Conservation (phyloP, 768 basidiomycete genomes). For the Pulveroboletus sp. region DNA sequence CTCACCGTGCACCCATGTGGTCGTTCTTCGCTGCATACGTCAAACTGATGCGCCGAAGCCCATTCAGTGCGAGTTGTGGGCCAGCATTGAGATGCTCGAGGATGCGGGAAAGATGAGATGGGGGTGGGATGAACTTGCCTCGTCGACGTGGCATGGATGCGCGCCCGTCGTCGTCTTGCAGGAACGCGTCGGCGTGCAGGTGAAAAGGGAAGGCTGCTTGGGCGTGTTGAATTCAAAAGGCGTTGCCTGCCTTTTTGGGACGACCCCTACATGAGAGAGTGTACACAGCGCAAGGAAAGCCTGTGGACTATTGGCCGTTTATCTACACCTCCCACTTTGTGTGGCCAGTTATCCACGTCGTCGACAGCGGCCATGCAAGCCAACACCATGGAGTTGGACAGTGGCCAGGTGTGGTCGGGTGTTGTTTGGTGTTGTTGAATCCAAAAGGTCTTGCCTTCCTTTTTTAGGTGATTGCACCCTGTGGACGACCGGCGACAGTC, state of each 20-base stretch:
- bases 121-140: constrained; percentile 36
- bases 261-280: too few species aligned
- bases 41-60: constrained; percentile 50
- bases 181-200: too few species aligned
- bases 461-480: background rate
- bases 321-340: too few species aligned
- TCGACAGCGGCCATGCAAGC: too few species aligned
- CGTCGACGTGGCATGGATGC: constrained; percentile 22
- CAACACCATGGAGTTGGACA: too few species aligned
- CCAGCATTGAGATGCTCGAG: constrained; percentile 45
- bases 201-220: constrained; percentile 12
- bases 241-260: constrained; percentile 8
- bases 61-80: constrained; percentile 47
- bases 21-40: constrained; percentile 59
- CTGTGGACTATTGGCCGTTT: too few species aligned
- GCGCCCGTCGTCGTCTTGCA: background rate
- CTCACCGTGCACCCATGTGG: constrained; percentile 72
- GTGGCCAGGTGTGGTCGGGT: too few species aligned
- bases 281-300: too few species aligned
- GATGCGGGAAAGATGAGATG: constrained; percentile 52
- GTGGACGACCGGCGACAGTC: background rate
- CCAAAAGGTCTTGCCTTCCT: constrained; percentile 4
- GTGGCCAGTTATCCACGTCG: too few species aligned
- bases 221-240: constrained; percentile 20
- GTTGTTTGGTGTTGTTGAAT: too few species aligned